Evolutionary conservation across 768 basidiomycete genomes (phyloP).

Genomic region (Amyloporia xantha): DNA sequence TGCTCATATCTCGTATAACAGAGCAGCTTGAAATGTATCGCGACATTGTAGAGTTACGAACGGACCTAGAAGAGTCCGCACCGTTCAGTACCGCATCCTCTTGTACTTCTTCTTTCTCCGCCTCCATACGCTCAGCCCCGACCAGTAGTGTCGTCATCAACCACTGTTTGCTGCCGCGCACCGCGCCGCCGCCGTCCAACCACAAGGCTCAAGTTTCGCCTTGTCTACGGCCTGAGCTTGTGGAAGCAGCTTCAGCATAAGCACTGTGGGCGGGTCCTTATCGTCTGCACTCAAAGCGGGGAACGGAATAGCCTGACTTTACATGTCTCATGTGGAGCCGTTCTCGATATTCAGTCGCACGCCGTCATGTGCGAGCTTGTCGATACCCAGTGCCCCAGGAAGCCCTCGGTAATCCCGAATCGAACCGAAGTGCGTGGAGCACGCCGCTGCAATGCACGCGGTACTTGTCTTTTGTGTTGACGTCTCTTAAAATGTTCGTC

Average conservation of each 20-base stretch:
- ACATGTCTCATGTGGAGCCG: constrained; percentile 20
- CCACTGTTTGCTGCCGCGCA: constrained; percentile 25
- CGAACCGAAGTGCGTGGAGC: constrained; percentile 25
- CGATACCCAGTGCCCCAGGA: constrained; percentile 11
- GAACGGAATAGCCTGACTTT: constrained; percentile 8
- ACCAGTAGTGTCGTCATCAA: constrained; percentile 7
- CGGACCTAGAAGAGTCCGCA: constrained; percentile 35
- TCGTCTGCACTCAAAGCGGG: constrained; percentile 4
- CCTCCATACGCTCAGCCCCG: background rate
- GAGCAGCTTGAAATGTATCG: constrained; percentile 60
- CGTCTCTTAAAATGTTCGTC: constrained; percentile 5
- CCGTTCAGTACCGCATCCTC: constrained; percentile 5
- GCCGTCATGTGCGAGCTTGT: constrained; percentile 20
- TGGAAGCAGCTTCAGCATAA: constrained; percentile 40
- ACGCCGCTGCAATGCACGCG: constrained; percentile 20
- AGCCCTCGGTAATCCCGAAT: constrained; percentile 18
- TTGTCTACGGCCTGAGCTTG: constrained; percentile 42
- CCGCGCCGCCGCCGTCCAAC: constrained; percentile 32
- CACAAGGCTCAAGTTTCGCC: constrained; percentile 54
- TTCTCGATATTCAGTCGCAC: constrained; percentile 31
- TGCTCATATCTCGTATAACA: too few relatives aligned
- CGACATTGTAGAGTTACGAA: constrained; percentile 53
- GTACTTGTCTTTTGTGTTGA: constrained; percentile 16
- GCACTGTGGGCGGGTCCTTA: constrained; percentile 15
- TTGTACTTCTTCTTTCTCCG: background rate